Percentiles rank a stretch among this genome's conserved stretches.
phyloP scores from a whole-genome alignment of 768 basidiomycete species.

The Suillus spraguei region DNA sequence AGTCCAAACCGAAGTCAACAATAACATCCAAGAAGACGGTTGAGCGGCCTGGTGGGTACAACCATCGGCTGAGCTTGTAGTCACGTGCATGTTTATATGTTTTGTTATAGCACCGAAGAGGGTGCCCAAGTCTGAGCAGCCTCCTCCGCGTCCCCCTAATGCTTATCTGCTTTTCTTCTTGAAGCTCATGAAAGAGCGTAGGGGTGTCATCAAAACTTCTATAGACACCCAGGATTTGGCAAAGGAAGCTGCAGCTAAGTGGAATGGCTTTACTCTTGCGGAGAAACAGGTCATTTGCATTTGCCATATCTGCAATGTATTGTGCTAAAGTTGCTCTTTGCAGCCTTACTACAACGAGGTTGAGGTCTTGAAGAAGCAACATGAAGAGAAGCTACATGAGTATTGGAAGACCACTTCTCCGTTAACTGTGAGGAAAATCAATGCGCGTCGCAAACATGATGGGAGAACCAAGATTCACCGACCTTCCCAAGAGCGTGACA shows the following conservation, averaged over 20 bases:
- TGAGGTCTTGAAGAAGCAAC: conserved; percentile 20
- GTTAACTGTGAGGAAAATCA: conserved; percentile 31
- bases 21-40: conserved; percentile 13
- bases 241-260: conserved; percentile 28
- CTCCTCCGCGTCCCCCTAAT: conserved; percentile 31
- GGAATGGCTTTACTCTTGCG: conserved; percentile 33
- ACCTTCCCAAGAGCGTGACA: conserved; percentile 5
- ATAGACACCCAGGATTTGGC: conserved; percentile 9
- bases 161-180: conserved; percentile 29
- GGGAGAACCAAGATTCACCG: conserved; percentile 24
- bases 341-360: conserved; percentile 32
- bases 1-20: conserved; percentile 10
- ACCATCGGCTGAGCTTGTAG: neutral
- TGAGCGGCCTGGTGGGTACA: conserved; percentile 20
- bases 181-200: conserved; percentile 16
- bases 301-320: neutral
- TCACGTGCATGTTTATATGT: conserved; percentile 1
- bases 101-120: conserved; percentile 14
- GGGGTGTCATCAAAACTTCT: neutral
- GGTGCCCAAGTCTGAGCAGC: conserved; percentile 20
- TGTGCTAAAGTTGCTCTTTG: neutral
- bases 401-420: conserved; percentile 30
- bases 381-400: conserved; percentile 23
- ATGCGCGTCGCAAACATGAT: conserved; percentile 30
- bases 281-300: conserved; percentile 38